A percentile compares a stretch with the other conserved stretches of the same genome.
Evolutionary conservation across 2,329 filamentous ascomycete genomes (phyloP).

Genomic region (Trichoderma sp.): DNA sequence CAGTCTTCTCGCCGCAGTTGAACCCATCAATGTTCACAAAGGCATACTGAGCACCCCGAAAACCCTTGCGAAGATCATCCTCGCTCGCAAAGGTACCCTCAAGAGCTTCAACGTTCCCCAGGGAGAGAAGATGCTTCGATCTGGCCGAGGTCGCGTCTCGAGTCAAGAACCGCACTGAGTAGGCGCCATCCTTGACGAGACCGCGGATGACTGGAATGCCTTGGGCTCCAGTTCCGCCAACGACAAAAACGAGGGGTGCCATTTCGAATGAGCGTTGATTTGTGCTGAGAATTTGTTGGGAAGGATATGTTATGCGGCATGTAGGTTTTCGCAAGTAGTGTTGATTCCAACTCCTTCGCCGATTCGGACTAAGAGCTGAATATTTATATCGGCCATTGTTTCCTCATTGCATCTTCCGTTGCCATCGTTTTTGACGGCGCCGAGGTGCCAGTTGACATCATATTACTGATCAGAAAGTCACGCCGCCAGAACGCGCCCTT

Average conservation of each 20-base stretch:
- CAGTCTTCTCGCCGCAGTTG: conserved; percentile 50
- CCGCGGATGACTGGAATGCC: conserved; percentile 46
- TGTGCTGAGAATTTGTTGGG: not conserved
- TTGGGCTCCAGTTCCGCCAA: conserved; percentile 52
- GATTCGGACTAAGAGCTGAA: not conserved
- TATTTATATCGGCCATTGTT: conserved; percentile 1
- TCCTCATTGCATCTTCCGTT: not conserved
- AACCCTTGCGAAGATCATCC: conserved; percentile 40
- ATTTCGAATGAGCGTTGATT: not conserved
- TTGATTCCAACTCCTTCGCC: not conserved
- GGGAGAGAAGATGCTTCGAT: conserved; percentile 40
- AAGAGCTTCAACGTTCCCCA: conserved; percentile 46
- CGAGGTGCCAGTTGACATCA: not conserved
- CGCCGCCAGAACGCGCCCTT: not conserved
- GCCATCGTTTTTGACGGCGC: not conserved
- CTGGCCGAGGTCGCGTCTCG: conserved; percentile 41
- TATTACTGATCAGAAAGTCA: conserved; percentile 5
- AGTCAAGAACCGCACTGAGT: conserved; percentile 47
- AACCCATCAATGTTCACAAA: conserved; percentile 55
- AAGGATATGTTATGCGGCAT: not conserved
- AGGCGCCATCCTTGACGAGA: conserved; percentile 40
- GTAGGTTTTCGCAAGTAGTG: not conserved
- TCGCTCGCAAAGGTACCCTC: conserved; percentile 48
- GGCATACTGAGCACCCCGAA: conserved; percentile 45
- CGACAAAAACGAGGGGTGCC: conserved; percentile 32